Base-by-base conservation (phyloP, 257 asterid species). In the Primulina eburnea region DNA sequence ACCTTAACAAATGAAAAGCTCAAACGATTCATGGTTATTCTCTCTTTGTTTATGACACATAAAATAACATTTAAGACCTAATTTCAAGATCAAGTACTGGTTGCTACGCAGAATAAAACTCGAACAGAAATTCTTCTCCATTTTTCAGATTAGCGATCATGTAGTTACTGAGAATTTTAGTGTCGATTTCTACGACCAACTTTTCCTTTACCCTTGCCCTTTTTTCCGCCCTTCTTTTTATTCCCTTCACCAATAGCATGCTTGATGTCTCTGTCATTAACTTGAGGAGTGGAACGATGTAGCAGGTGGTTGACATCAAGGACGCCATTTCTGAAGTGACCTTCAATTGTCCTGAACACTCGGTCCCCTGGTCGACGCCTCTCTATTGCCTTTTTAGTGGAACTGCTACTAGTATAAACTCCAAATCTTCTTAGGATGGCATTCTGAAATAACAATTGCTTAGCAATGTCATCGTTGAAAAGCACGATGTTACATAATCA, bases 301-400 rank as follows among this genome's bases (percentile, higher is more conserved):
- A 90, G 73, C n/a, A 90, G 65, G 70, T 82, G 82, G 58, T 84
- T 84, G 47, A 90, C 99, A 71, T 93, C 84, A 69, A 93, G 96
- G 66, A 93, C 87, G 2, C 99, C 96, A 28, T 93, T 89, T 78
- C 85, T 88, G 75, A 92, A 90, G 74, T 77, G 43, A 35, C 96
- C 99, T 68, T 71, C 91, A 12, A 82, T 83, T 0, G 99, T 72
- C 85, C 70, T 89, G 81, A 90, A 74, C 66, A 87, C 82, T 76
- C 88, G 79, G 43, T 85, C 89, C 80, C 89, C 97, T 4, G 90
- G 88, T 64, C 77, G 80, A 24, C 86, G 84, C 75, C 82, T 85
- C 63, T 85, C 87, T 5, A 33, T 50, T 38, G 38, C 62, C 76
- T 68, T 84, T 77, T 79, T 83, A 17, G 69, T 34, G 74, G 82